Base-by-base conservation (phyloP, 805 yeast genomes). In the Nematodospora valgi region DNA sequence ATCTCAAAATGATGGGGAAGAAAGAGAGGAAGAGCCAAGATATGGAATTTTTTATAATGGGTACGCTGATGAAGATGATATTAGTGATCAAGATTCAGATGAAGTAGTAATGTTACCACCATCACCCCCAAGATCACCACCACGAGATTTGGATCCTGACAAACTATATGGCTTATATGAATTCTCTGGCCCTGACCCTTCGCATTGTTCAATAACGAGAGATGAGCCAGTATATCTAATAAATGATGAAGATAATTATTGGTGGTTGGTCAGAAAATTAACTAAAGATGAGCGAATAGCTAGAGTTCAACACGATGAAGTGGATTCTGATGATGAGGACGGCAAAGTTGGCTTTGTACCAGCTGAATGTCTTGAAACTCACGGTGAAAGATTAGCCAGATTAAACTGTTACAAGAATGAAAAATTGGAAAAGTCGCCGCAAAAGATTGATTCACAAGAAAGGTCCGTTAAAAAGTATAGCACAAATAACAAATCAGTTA, bases 331-430 rank as follows among this genome's bases (percentile, higher is more conserved):
- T 27, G 62, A 54, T n/a, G 72, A 66, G 68, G 84, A 80, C 53
- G 80, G 80, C 3, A 73, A 79, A 46, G 79, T 91, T 35, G 98
- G 98, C 1, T 93, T 89, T 65, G 94, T 94, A 2, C 98, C 98
- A 1, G 98, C 97, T 1, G 98, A 93, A 56, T 78, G 93, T 39
- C 64, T 93, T 23, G 98, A 93, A 58, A 86, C 96, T 0, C 88
- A 86, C 42, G 83, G 80, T 30, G 98, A 93, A 59, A 69, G 98
- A 39, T 62, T 93, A 35, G 98, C 98, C 0, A 70, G 98, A 37
- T 67, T 89, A 26, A 93, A 93, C 56, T 86, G 96, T 59, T 86
- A 91, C 77, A 82, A 86, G 47, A 91, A 91, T 59, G 96, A 86
- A 56, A 86, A 82, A 38, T 54, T 74, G 20, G 82, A 76, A 48